phyloP scores from a whole-genome alignment of 169 alveolate species.

The Plasmodium fragile region DNA sequence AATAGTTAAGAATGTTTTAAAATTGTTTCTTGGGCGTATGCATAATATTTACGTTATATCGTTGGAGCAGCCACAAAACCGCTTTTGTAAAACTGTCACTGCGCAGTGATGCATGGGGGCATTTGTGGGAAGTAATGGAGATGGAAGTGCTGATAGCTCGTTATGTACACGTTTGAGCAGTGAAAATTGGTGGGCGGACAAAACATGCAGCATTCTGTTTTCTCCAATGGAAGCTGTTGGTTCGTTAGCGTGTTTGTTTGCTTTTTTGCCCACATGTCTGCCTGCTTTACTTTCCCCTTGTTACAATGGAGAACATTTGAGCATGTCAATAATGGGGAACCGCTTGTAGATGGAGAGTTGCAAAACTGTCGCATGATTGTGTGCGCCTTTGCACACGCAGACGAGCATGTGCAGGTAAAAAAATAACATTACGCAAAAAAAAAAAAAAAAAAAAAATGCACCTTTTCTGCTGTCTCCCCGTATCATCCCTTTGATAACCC shows the following conservation, averaged over 20 bases:
- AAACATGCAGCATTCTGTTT: not conserved
- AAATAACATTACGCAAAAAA: not conserved
- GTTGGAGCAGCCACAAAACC: not conserved
- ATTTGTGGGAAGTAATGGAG: not conserved
- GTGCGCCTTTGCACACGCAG: not conserved
- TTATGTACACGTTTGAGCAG: not conserved
- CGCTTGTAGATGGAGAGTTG: not conserved
- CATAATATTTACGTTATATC: not conserved
- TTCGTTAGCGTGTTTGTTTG: not conserved
- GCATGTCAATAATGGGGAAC: not conserved
- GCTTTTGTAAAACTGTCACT: not conserved
- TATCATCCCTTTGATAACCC: not conserved
- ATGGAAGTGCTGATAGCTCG: not conserved
- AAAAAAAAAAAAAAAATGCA: not conserved
- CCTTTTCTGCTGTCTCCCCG: not conserved
- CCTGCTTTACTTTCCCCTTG: not conserved
- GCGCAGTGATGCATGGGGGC: not conserved
- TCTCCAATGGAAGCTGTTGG: not conserved
- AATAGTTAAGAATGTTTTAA: not conserved
- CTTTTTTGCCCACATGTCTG: not conserved
- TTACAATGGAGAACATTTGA: not conserved
- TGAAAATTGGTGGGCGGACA: not conserved
- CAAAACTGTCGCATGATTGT: not conserved
- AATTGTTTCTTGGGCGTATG: not conserved
- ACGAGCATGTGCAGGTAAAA: not conserved